phyloP scores from a whole-genome alignment of 352 stramenopile species.

The Phytophthora litchii region DNA sequence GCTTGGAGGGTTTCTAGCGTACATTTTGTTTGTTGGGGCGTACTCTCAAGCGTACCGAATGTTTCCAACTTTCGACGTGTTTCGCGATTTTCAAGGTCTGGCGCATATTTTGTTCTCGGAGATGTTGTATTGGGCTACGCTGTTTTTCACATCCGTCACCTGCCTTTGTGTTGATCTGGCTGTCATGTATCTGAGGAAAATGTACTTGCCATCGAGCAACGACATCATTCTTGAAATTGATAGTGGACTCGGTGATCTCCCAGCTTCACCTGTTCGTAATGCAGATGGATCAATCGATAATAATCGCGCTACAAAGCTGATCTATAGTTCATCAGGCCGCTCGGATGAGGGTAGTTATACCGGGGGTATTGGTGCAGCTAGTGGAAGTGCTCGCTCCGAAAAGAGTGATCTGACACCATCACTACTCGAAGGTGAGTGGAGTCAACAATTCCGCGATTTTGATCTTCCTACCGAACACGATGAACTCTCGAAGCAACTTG shows the following conservation, averaged over 20 bases:
- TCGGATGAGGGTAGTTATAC: constrained; percentile 41
- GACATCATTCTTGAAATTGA: constrained; percentile 90
- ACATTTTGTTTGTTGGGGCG: constrained; percentile 68
- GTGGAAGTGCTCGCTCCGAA: constrained; percentile 20
- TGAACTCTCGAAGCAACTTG: constrained; percentile 78
- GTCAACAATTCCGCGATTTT: constrained; percentile 82
- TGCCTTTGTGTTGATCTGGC: constrained; percentile 69
- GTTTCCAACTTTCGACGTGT: constrained; percentile 71
- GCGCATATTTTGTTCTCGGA: constrained; percentile 62
- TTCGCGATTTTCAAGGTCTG: constrained; percentile 78
- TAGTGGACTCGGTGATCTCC: constrained; percentile 55
- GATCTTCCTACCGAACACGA: constrained; percentile 78
- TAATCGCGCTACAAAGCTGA: constrained; percentile 18
- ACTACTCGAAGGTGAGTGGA: constrained; percentile 77
- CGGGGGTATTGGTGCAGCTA: constrained; percentile 4
- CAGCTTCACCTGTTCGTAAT: constrained; percentile 19
- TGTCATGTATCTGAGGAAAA: constrained; percentile 79
- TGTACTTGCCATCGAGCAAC: constrained; percentile 84
- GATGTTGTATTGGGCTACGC: constrained; percentile 60
- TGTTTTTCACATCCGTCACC: constrained; percentile 68
- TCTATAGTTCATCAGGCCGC: constrained; percentile 38
- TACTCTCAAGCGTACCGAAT: constrained; percentile 76
- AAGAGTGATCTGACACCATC: constrained; percentile 53
- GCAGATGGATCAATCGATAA: constrained; percentile 17
- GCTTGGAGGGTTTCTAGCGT: constrained; percentile 61